These are phyloP conservation scores for Fomes fomentarius DNA, from an alignment of 1,284 basidiomycete genomes.

Conservation along the genomic window DNA sequence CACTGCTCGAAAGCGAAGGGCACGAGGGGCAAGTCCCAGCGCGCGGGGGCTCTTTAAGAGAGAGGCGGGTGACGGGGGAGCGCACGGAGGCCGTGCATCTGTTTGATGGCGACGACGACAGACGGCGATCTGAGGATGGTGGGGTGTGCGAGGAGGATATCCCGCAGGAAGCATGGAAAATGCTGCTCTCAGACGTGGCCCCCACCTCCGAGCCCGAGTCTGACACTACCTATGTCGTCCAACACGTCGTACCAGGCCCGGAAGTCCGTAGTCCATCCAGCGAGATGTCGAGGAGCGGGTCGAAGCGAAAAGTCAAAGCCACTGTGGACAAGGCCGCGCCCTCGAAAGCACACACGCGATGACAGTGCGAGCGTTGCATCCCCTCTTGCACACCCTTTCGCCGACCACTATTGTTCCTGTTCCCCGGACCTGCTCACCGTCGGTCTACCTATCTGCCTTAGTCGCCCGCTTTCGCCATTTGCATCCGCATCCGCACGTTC, in stretches of 20 bases:
- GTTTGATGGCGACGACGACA: conserved; percentile 2
- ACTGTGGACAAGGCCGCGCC: neutral
- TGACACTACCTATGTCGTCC: no score
- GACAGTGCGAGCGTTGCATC: neutral
- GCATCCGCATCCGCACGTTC: neutral
- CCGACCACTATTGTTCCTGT: no score
- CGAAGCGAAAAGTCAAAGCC: neutral
- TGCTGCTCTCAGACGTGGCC: conserved; percentile 12
- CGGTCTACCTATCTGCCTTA: neutral
- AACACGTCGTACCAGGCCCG: no score
- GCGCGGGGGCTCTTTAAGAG: neutral
- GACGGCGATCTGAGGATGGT: conserved; percentile 9
- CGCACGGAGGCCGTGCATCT: conserved; percentile 13
- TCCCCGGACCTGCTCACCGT: neutral
- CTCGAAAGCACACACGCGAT: neutral
- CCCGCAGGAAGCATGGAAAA: conserved; percentile 20
- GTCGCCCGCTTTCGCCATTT: neutral
- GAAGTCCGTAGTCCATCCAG: no score
- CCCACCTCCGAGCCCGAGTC: neutral
- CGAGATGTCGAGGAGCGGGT: neutral
- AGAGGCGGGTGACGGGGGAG: neutral
- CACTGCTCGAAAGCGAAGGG: no score
- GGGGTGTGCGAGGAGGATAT: conserved; percentile 27
- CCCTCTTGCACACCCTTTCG: neutral
- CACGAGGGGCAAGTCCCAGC: neutral